phyloP scores from a whole-genome alignment of 2,329 filamentous ascomycete species.

The Helicocarpus griseus region DNA sequence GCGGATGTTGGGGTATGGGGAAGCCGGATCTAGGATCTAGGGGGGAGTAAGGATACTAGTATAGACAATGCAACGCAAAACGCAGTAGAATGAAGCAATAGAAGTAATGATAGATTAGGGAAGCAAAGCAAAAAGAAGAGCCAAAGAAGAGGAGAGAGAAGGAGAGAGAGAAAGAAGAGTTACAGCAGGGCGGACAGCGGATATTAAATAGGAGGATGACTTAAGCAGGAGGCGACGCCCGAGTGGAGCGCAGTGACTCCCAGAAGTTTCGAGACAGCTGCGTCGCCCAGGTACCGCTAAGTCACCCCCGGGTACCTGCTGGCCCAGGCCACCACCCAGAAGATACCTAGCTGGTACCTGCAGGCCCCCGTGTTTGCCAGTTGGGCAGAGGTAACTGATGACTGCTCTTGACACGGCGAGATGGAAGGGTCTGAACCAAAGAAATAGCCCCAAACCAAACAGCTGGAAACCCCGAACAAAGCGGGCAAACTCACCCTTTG shows the following conservation, averaged over 20 bases:
- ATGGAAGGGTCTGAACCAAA: neutral
- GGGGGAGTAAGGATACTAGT: neutral
- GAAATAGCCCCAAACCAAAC: neutral
- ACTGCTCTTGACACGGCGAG: neutral
- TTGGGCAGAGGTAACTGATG: neutral
- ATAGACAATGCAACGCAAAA: neutral
- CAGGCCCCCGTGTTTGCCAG: neutral
- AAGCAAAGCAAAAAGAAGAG: neutral
- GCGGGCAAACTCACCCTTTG: neutral
- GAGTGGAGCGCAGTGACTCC: conserved; percentile 3
- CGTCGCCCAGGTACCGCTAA: neutral
- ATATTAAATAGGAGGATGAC: neutral
- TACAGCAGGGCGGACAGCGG: neutral
- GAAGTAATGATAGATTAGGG: neutral
- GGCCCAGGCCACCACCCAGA: neutral
- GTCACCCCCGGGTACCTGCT: neutral
- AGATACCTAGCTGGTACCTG: neutral
- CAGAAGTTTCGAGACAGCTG: conserved; percentile 8
- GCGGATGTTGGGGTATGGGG: neutral
- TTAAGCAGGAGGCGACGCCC: neutral
- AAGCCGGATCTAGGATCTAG: neutral
- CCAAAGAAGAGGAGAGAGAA: neutral
- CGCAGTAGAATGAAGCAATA: neutral
- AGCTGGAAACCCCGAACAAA: neutral
- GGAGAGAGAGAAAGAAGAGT: neutral